Conservation (phyloP, 768 basidiomycete species). For the Multifurca ochricompacta region DNA sequence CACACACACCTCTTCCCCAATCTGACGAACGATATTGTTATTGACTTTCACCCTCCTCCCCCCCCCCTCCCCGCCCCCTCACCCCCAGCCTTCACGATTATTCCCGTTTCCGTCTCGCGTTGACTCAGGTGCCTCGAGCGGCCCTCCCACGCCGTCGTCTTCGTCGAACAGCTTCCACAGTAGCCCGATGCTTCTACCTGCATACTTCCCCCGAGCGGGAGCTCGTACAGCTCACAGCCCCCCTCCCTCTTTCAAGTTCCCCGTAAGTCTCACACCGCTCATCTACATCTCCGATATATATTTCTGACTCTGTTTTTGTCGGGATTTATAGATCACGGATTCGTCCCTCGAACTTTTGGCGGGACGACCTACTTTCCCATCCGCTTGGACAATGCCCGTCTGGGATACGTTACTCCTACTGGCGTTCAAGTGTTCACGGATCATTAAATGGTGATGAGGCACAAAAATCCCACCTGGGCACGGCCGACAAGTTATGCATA, state of each 20-base stretch:
- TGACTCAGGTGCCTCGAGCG: background rate
- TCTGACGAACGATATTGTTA: no score
- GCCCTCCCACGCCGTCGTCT: background rate
- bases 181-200: background rate
- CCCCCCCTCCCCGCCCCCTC: no score
- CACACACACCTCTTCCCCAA: no score
- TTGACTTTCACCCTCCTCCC: no score
- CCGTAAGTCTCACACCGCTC: background rate
- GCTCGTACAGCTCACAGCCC: background rate
- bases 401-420: conserved; percentile 10
- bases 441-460: background rate
- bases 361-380: conserved; percentile 17
- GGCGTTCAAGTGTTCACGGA: conserved; percentile 9
- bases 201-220: background rate
- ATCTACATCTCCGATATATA: background rate
- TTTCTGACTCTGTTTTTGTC: background rate
- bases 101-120: background rate
- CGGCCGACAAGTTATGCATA: background rate
- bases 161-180: conserved; percentile 4
- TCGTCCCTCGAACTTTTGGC: conserved; percentile 5
- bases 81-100: conserved; percentile 11
- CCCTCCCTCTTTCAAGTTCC: background rate
- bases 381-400: background rate
- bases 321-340: background rate
- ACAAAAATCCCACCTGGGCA: background rate